Base-by-base conservation (phyloP, 2,329 filamentous ascomycete species). In the Fusarium burgessii region DNA sequence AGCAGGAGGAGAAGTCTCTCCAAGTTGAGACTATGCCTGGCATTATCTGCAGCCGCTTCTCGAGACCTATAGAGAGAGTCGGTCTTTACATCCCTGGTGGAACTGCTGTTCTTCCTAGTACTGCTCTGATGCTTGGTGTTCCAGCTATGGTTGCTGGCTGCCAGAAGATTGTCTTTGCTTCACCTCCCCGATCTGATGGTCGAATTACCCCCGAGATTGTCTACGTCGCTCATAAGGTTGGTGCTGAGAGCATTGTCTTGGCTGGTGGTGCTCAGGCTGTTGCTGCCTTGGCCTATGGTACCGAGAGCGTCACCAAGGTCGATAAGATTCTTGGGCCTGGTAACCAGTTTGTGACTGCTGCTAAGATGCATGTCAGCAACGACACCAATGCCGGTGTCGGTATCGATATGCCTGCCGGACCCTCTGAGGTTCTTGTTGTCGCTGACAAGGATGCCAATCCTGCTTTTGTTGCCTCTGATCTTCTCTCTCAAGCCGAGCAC, bases 251-350 rank as follows among this genome's bases (percentile, higher is more conserved):
- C 78, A 98, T 99, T 74, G 95, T 99, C 8, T 88, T 99, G 29
- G 96, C 96, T 14, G 96, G 96, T 68, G 96, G 96, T 68, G 96
- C 95, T 1, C 96, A 99, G 83, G 96, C 96, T 45, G 91, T 99
- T 40, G 96, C 95, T 23, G 96, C 96, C 50, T 92, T 99, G 91
- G 96, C 96, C 4, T 99, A 99, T 82, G 96, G 96, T 50, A 99
- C 96, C 1, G 92, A 98, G 82, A 95, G 91, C 75, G 90, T 99
- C 54, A 93, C 87, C 81, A 99, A 99, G 85, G 96, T 99, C 11
- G 96, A 99, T 86, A 99, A 99, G 89, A 98, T 99, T 75, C 89
- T 98, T 15, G 96, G 96, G 1, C 96, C 96, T 5, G 96, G 96
- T 38, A 99, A 99, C 83, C 96, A 98, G 81, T 99, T 98, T 78